phyloP scores from a whole-genome alignment of 257 asterid species.

The Marsdenia floribunda region DNA sequence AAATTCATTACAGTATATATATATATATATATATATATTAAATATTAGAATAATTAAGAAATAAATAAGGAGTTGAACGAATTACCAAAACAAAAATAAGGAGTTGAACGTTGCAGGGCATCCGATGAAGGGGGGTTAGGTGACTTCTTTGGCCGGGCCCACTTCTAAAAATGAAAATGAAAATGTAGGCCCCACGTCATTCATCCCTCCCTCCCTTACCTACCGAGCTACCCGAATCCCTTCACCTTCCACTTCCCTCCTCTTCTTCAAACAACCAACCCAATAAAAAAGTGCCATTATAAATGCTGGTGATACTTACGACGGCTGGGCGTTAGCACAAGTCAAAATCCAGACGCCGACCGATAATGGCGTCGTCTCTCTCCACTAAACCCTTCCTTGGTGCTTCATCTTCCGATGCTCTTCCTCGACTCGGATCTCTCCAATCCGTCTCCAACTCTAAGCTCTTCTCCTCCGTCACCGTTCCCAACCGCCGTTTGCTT shows the following conservation, averaged over 20 bases:
- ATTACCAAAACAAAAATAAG: no score
- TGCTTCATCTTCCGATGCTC: constrained; percentile 47
- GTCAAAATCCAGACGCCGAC: constrained; percentile 13
- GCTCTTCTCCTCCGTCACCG: constrained; percentile 34
- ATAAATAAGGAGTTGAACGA: no score
- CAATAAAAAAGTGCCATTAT: neutral
- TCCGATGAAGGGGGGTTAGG: neutral
- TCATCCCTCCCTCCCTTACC: neutral
- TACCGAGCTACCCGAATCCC: neutral
- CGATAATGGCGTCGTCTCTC: constrained; percentile 59
- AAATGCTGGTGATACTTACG: neutral
- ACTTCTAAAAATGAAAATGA: no score
- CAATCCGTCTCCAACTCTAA: constrained; percentile 36
- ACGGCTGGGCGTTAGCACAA: neutral
- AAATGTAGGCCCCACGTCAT: neutral
- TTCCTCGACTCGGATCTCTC: constrained; percentile 51
- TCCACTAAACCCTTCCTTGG: constrained; percentile 59
- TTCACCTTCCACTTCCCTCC: neutral
- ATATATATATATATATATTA: no score
- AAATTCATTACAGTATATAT: no score
- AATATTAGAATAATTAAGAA: no score
- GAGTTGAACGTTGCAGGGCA: no score
- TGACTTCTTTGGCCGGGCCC: neutral
- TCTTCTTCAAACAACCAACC: neutral
- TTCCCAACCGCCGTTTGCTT: constrained; percentile 50